These are phyloP conservation scores for Teratosphaeriaceae sp. DNA, from an alignment of 2,329 filamentous ascomycete genomes.

Conservation along the genomic window DNA sequence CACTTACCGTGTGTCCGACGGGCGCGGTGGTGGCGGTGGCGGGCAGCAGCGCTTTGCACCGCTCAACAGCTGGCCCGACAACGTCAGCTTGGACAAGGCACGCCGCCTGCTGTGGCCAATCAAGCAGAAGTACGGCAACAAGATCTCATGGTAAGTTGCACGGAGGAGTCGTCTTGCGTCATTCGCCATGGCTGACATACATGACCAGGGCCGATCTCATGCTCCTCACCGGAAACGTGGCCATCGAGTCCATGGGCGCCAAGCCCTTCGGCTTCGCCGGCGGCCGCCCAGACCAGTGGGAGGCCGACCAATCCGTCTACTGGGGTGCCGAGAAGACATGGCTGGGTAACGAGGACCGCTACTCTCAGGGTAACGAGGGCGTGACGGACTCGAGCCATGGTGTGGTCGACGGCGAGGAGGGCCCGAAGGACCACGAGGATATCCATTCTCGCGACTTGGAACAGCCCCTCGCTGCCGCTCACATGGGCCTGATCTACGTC, in stretches of 20 bases:
- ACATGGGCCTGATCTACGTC: conserved; percentile 77
- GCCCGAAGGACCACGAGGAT: conserved; percentile 39
- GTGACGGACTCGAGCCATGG: conserved; percentile 30
- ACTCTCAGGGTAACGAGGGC: conserved; percentile 48
- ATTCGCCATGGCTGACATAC: too few species aligned
- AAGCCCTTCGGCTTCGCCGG: conserved; percentile 67
- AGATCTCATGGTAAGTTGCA: conserved; percentile 77
- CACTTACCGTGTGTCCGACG: conserved; percentile 69
- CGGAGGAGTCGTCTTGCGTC: too few species aligned
- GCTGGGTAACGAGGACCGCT: conserved; percentile 68
- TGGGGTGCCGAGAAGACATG: conserved; percentile 72
- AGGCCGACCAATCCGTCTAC: conserved; percentile 69
- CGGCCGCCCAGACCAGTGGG: conserved; percentile 66
- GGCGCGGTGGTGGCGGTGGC: conserved; percentile 63
- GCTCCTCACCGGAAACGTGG: conserved; percentile 67
- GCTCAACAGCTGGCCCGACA: conserved; percentile 78
- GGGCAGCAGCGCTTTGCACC: conserved; percentile 76
- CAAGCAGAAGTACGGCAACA: conserved; percentile 79
- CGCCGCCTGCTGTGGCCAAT: conserved; percentile 73
- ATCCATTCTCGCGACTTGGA: conserved; percentile 58
- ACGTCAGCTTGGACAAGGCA: conserved; percentile 71
- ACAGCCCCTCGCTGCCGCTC: conserved; percentile 58
- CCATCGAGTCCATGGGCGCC: conserved; percentile 70
- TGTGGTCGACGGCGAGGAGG: conserved; percentile 36
- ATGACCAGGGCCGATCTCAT: conserved; percentile 62